Base-by-base conservation (phyloP, 805 yeast species). In the Yamadazyma sp. region DNA sequence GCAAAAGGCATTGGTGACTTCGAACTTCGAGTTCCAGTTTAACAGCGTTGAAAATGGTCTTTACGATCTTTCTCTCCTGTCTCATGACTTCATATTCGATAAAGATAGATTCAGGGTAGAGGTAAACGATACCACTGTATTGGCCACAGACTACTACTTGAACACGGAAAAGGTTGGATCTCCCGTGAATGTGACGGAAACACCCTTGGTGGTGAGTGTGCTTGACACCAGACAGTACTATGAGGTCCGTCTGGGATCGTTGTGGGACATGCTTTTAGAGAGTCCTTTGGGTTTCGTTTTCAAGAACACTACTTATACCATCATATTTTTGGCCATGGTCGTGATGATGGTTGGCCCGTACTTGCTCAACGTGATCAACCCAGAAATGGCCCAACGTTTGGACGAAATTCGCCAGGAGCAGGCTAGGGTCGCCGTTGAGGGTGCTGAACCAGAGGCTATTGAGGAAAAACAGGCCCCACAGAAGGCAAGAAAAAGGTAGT, bases 241-340 rank as follows among this genome's bases (percentile, higher is more conserved):
- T 44, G 68, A 65, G 42, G 41, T 38, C 14, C 45, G 62, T 4
- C 56, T 42, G 38, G 57, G 64, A 11, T 55, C 62, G 11, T 31
- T 68, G 14, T 28, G 41, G 1, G 65, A 57, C 28, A 53, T 67
- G 60, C 26, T 68, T 7, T 44, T 61, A 59, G 54, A 52, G 40
- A 59, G 71, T 48, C 74, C 74, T 3, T 52, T 69, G 25, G 74
- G 74, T 6, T 55, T 59, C 41, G 62, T 69, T 10, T 67, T 69
- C 48, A 54, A 50, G 33, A 69, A 59, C 48, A 52, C 42, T 20
- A 26, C 52, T n/a, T 67, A 62, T 48, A 62, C 72, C 6, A 46
- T 60, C 9, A 41, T 66, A 28, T 67, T 68, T 37, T 37, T 47
- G 9, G 42, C 58, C 4, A 45, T 55, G 19, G 32, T 62, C 21